Base-by-base conservation (phyloP, 2,329 filamentous ascomycete genomes). In the Colletotrichum chlorophyti region DNA sequence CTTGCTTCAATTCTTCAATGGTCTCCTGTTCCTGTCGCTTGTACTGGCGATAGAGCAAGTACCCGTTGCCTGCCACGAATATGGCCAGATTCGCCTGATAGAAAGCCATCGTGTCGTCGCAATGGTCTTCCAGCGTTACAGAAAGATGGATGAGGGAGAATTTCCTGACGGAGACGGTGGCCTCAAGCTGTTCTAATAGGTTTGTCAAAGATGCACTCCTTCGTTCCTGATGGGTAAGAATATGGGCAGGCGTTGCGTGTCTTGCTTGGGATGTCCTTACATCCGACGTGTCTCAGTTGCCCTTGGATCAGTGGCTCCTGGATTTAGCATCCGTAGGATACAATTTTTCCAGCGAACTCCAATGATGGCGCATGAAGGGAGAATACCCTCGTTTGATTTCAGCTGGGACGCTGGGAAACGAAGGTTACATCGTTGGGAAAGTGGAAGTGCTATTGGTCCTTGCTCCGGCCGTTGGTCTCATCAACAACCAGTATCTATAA, bases 21-120 rank as follows among this genome's bases (percentile, higher is more conserved):
- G 23, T 51, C 23, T 40, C 43, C 3, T 55, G 50, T 17, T 48
- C 48, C 23, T 57, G 58, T 34, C 27, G 37, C n/a, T 54, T 54
- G 48, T 65, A 67, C 35, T 66, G 64, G 17, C 60, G 64, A 34
- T 68, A 65, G 15, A 70, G 59, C 14, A 67, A 54, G 35, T 58
- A 65, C 9, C 62, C 55, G 17, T 67, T 70, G 34, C 57, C 62
- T 17, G 52, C 55, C 21, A 57, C 65, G 38, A 68, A 65, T 5
- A 65, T 46, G 37, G 60, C 62, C 23, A 68, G 51, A 34, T 68
- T 68, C 40, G 62, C 12, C 38, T 64, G 63, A 50, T 68, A 68
- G 50, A 68, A 68, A 29, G 60, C 50, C 64, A 65, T 65, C 17
- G 21, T 46, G 34, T 35, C 42, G 53, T 12, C 24, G 10, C n/a